These are phyloP conservation scores for Neurospora discreta DNA, from an alignment of 495 filamentous ascomycete genomes.

Conservation along the genomic window DNA sequence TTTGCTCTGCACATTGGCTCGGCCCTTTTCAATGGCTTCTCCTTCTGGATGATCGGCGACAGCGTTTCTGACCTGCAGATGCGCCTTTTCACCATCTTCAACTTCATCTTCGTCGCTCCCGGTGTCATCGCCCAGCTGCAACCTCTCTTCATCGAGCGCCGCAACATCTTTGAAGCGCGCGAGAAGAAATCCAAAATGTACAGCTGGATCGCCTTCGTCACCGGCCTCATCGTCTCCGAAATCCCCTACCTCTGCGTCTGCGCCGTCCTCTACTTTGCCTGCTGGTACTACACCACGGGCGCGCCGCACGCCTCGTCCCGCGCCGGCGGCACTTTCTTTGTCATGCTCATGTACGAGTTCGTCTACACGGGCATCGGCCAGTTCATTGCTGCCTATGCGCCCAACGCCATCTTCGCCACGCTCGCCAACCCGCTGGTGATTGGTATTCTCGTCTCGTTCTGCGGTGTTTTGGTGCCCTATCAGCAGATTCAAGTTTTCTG, in stretches of 20 bases:
- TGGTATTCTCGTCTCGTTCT: slow-evolving; percentile 40
- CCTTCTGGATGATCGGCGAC: slow-evolving; percentile 57
- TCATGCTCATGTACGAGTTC: slow-evolving; percentile 38
- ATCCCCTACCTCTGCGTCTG: slow-evolving; percentile 47
- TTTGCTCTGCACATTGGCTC: slow-evolving; percentile 25
- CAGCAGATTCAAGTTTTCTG: slow-evolving; percentile 39
- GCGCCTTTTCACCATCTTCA: slow-evolving; percentile 62
- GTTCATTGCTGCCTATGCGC: slow-evolving; percentile 34
- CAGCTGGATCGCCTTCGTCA: slow-evolving; percentile 50
- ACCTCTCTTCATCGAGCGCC: slow-evolving; percentile 55
- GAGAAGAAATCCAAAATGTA: slow-evolving; percentile 68
- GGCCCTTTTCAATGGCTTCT: slow-evolving; percentile 63
- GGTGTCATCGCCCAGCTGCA: slow-evolving; percentile 47
- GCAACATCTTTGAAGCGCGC: slow-evolving; percentile 60
- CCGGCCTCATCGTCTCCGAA: slow-evolving; percentile 43
- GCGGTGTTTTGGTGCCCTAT: slow-evolving; percentile 45
- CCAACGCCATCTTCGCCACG: slow-evolving; percentile 42
- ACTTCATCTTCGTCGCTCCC: slow-evolving; percentile 42
- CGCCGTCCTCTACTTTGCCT: slow-evolving; percentile 45
- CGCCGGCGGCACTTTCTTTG: slow-evolving; percentile 32
- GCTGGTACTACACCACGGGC: slow-evolving; percentile 50
- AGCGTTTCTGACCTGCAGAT: slow-evolving; percentile 60
- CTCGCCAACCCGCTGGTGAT: slow-evolving; percentile 42
- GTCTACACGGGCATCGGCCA: slow-evolving; percentile 40
- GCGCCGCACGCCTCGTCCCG: slow-evolving; percentile 32